These are phyloP conservation scores for Acanthamoeba castellanii DNA, from an alignment of 208 protist genomes.

Conservation along the genomic window DNA sequence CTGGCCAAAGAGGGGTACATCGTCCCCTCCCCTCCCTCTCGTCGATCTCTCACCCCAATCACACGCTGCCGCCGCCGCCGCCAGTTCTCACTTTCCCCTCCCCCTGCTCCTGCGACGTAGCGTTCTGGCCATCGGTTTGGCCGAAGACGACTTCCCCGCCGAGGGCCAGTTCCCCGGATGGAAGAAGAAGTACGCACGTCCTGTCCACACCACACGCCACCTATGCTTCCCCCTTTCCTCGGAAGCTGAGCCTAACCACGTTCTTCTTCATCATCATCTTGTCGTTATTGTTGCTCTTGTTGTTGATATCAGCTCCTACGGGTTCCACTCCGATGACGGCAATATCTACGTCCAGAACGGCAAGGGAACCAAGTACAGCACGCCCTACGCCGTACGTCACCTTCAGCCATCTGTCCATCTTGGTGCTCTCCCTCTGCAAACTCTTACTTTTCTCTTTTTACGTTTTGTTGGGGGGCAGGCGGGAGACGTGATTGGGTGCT, in stretches of 20 bases:
- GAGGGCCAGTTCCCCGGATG: constrained; percentile 16
- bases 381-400: not conserved
- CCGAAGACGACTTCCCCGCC: not conserved
- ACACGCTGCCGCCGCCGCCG: too few relatives aligned
- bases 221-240: not conserved
- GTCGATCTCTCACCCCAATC: too few relatives aligned
- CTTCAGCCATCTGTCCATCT: not conserved
- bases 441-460: too few relatives aligned
- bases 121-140: not conserved
- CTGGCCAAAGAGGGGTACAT: not conserved
- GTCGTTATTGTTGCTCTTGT: not conserved
- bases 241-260: not conserved
- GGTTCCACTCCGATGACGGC: constrained; percentile 52
- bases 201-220: too few relatives aligned
- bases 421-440: too few relatives aligned
- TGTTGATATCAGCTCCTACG: not conserved
- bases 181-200: not conserved
- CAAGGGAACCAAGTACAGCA: not conserved
- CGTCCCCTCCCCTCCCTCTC: too few relatives aligned
- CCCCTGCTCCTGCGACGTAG: not conserved
- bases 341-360: not conserved
- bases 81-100: not conserved
- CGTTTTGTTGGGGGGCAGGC: not conserved
- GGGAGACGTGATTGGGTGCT: not conserved
- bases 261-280: too few relatives aligned